Base-by-base conservation (phyloP, 2,329 filamentous ascomycete genomes). In the Emergomyces pasteurianus region DNA sequence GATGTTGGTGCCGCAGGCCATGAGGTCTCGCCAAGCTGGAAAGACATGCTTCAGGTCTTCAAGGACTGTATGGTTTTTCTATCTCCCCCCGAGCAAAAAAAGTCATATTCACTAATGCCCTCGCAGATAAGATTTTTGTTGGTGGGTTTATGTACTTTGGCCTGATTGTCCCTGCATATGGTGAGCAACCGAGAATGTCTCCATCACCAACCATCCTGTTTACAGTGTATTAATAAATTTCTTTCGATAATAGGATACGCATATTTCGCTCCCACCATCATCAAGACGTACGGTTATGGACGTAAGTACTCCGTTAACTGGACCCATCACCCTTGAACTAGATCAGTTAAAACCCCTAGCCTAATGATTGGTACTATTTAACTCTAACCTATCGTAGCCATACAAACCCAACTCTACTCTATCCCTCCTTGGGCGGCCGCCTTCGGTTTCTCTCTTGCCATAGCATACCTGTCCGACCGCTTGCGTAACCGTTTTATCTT, bases 81-180 rank as follows among this genome's bases (percentile, higher is more conserved):
- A n/a, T n/a, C n/a, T n/a, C n/a, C n/a, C n/a, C n/a, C n/a, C n/a
- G n/a, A n/a, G n/a, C n/a, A n/a, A n/a, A n/a, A n/a, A n/a, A n/a
- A n/a, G n/a, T n/a, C n/a, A n/a, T n/a, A n/a, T n/a, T n/a, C 21
- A 18, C 52, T 54, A 54, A 54, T 34, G 26, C 16, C 8, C 23
- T 23, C 60, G 5, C 58, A 77, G 74, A 75, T 67, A 89, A 89
- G 72, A 80, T 91, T 67, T 82, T 89, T 67, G 72, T 90, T 16
- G 88, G 86, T 52, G 87, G 86, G 0, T 79, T 91, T 72, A 91
- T 91, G 87, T 92, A 92, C 74, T 86, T 92, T 67, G 88, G 88
- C 12, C 79, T 91, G 62, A 85, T 91, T 65, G 87, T 92, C 1
- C 87, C 88, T 0, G 87, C 86, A 4, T 91, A 90, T 70, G 81